Base-by-base conservation (phyloP, 371 early-diverging fungal genomes). In the Mucor indicus region DNA sequence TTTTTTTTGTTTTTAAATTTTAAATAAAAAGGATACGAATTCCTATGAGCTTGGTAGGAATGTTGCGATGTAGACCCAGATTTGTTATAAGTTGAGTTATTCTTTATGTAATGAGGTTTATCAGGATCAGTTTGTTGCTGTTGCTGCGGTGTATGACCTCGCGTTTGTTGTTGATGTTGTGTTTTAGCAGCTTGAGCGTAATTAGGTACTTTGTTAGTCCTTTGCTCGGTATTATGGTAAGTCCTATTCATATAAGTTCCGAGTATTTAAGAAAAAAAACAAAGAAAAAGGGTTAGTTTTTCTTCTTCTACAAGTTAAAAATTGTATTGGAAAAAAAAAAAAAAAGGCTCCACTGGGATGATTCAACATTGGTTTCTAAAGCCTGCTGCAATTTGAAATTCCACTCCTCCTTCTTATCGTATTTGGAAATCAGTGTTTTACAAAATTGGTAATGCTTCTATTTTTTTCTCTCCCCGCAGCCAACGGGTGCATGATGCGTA, bases 101-200 rank as follows among this genome's bases (percentile, higher is more conserved):
- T 35, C 21, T 44, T 44, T 30, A 12, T 11, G 13, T 20, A 31
- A 21, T 29, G 6, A 35, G 35, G n/a, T 35, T 11, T 5, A 6
- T 11, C 16, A 11, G 11, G 29, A 27, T 27, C 11, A 7, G 29
- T n/a, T n/a, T 33, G 25, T 3, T 15, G 42, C 25, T 32, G 50
- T 36, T 41, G 29, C 20, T 43, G 52, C 41, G 44, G 30, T 30
- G 12, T 23, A 7, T 10, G 37, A 35, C 12, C 22, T 48, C 52
- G 45, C 38, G 39, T 44, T 24, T 44, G 38, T 27, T 47, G 38
- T 38, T 37, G 33, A 23, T 33, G 35, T 1, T 32, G 35, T 23
- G 33, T 16, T 33, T 32, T 52, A 5, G 66, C 64, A 11, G 39
- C 47, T 13, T 72, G 72, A 23, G 52, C 52, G 24, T 52, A 44